Evolutionary conservation across 1,284 basidiomycete genomes (phyloP).

Genomic region (Ustilago crameri): DNA sequence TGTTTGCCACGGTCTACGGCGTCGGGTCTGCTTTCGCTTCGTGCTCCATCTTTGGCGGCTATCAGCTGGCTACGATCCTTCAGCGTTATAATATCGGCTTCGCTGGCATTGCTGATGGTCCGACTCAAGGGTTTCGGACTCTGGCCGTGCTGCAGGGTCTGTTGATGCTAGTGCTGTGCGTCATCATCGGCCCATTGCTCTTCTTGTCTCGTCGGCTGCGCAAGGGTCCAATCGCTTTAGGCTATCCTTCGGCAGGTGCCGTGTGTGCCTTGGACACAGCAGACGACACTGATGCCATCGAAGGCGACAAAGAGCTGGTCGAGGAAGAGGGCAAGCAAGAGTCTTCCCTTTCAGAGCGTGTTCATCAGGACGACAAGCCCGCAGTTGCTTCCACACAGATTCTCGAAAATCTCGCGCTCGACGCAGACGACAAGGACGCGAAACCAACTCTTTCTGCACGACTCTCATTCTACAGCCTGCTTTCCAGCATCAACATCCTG

Average conservation of each 20-base stretch:
- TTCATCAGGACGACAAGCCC: no score
- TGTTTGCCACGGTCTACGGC: slow-evolving; percentile 19
- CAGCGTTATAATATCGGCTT: slow-evolving; percentile 13
- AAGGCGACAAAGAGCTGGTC: no score
- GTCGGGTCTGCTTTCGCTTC: slow-evolving; percentile 20
- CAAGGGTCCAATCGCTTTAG: not conserved
- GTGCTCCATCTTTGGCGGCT: slow-evolving; percentile 12
- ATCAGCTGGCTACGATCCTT: slow-evolving; percentile 10
- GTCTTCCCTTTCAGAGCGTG: no score
- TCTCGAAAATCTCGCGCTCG: not conserved
- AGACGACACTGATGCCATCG: no score
- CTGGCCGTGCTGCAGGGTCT: slow-evolving; percentile 17
- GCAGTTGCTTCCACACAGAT: no score
- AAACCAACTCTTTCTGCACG: not conserved
- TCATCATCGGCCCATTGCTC: slow-evolving; percentile 8
- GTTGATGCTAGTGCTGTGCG: slow-evolving; percentile 20
- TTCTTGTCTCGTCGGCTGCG: not conserved
- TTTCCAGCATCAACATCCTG: slow-evolving; percentile 12
- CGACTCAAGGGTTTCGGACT: slow-evolving; percentile 1
- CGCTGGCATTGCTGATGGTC: not conserved
- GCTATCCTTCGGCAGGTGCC: no score
- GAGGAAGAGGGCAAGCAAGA: no score
- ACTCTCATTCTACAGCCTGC: slow-evolving; percentile 15
- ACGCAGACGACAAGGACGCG: slow-evolving; percentile 2
- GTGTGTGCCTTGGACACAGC: no score